These are phyloP conservation scores for Cyphellophora europaea DNA, from an alignment of 2,329 filamentous ascomycete species.

Conservation along the genomic window DNA sequence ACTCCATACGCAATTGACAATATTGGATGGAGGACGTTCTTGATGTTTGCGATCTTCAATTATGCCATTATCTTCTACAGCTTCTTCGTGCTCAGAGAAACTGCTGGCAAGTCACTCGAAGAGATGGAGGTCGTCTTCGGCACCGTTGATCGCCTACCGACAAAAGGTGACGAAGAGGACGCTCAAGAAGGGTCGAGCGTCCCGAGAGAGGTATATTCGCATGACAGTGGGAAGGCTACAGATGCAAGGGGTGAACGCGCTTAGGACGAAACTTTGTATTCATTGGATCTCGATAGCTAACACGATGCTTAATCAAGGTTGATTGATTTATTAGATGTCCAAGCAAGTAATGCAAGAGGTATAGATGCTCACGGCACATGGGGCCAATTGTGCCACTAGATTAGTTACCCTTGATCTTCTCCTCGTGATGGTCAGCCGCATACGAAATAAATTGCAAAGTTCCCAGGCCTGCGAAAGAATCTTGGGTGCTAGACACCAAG, in stretches of 20 bases:
- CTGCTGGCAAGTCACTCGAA: conserved; percentile 34
- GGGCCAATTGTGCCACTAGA: too few relatives aligned
- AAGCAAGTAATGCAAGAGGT: too few relatives aligned
- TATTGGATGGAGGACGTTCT: conserved; percentile 39
- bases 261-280: not conserved
- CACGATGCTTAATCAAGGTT: not conserved
- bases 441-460: too few relatives aligned
- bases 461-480: too few relatives aligned
- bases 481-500: too few relatives aligned
- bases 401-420: too few relatives aligned
- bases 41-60: conserved; percentile 43
- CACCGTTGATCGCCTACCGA: conserved; percentile 10
- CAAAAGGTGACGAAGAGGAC: conserved; percentile 10
- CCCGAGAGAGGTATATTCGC: not conserved
- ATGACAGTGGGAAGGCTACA: not conserved
- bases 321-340: not conserved
- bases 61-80: conserved; percentile 35
- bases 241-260: not conserved
- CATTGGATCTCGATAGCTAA: not conserved
- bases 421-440: too few relatives aligned
- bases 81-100: conserved; percentile 33
- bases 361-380: too few relatives aligned
- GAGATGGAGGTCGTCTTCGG: conserved; percentile 33
- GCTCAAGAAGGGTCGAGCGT: not conserved
- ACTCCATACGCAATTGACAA: conserved; percentile 35